These are phyloP conservation scores for Prunus campanulata DNA, from an alignment of 306 rosid species.

Conservation along the genomic window DNA sequence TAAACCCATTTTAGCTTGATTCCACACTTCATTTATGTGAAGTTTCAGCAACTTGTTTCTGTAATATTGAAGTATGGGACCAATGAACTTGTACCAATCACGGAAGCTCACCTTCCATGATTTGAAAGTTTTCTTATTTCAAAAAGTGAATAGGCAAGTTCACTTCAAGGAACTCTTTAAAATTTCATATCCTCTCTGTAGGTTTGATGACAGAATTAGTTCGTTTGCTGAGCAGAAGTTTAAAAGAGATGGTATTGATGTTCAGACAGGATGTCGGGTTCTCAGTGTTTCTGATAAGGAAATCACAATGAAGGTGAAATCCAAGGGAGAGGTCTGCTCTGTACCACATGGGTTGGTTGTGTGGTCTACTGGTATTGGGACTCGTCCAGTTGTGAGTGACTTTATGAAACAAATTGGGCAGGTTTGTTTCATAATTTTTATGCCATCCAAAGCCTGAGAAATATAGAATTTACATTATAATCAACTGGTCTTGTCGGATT, in stretches of 20 bases:
- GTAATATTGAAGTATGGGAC: neutral
- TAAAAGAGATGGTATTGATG: constrained; percentile 77
- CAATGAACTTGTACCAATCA: neutral
- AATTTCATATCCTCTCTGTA: constrained; percentile 26
- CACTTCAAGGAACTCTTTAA: constrained; percentile 2
- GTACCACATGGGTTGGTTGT: constrained; percentile 84
- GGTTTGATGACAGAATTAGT: constrained; percentile 96
- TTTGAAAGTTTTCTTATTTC: constrained; percentile 2
- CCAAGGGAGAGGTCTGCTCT: constrained; percentile 65
- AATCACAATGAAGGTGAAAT: constrained; percentile 61
- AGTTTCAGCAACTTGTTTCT: neutral
- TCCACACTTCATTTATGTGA: neutral
- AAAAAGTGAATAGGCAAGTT: constrained; percentile 4
- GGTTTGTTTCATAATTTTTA: constrained; percentile 47
- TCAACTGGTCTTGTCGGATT: neutral
- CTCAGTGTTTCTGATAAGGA: constrained; percentile 69
- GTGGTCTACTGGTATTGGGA: constrained; percentile 91
- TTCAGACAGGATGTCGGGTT: constrained; percentile 91
- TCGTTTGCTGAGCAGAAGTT: constrained; percentile 84
- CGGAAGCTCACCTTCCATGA: neutral
- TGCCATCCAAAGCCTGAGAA: constrained; percentile 12
- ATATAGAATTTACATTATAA: neutral
- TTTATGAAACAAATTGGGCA: constrained; percentile 92
- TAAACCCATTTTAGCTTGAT: neutral
- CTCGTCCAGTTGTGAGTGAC: constrained; percentile 84